Evolutionary conservation across 2,329 filamentous ascomycete genomes (phyloP).

Genomic region (Dothideomycetes sp.): DNA sequence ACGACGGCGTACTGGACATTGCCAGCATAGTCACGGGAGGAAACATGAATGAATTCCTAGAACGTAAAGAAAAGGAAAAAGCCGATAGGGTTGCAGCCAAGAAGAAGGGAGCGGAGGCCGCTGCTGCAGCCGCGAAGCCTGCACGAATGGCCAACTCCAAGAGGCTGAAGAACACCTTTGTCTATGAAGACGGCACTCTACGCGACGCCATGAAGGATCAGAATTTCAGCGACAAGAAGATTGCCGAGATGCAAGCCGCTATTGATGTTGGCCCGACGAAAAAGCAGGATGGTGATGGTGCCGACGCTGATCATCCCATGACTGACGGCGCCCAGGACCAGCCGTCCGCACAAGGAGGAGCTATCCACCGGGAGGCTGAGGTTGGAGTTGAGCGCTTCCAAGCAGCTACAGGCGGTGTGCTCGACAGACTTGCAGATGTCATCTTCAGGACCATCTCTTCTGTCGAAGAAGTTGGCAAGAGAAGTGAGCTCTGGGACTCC

Average conservation of each 20-base stretch:
- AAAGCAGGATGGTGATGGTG: slow-evolving; percentile 23
- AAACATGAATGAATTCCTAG: slow-evolving; percentile 65
- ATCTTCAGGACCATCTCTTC: slow-evolving; percentile 76
- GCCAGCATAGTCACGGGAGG: slow-evolving; percentile 77
- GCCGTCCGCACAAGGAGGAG: slow-evolving; percentile 22
- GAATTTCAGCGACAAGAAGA: slow-evolving; percentile 37
- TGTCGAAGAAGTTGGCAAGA: slow-evolving; percentile 75
- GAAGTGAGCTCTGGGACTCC: slow-evolving; percentile 83
- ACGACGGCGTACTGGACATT: slow-evolving; percentile 72
- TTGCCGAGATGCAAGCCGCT: slow-evolving; percentile 43
- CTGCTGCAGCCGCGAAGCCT: slow-evolving; percentile 52
- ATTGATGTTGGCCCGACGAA: slow-evolving; percentile 39
- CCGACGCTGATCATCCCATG: slow-evolving; percentile 19
- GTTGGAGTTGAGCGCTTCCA: slow-evolving; percentile 67
- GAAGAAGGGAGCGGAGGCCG: slow-evolving; percentile 44
- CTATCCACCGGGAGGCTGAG: slow-evolving; percentile 55
- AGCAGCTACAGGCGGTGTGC: slow-evolving; percentile 54
- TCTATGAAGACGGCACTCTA: slow-evolving; percentile 59
- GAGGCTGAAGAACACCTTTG: slow-evolving; percentile 58
- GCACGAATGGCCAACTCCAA: slow-evolving; percentile 62
- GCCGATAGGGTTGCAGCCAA: slow-evolving; percentile 52
- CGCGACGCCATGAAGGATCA: slow-evolving; percentile 46
- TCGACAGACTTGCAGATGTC: slow-evolving; percentile 74
- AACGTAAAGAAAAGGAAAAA: slow-evolving; percentile 61
- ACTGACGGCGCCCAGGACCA: slow-evolving; percentile 17